Percentiles rank a stretch among this genome's conserved stretches.
These are phyloP conservation scores for Corylus avellana DNA, from an alignment of 306 rosid genomes.

Conservation along the genomic window DNA sequence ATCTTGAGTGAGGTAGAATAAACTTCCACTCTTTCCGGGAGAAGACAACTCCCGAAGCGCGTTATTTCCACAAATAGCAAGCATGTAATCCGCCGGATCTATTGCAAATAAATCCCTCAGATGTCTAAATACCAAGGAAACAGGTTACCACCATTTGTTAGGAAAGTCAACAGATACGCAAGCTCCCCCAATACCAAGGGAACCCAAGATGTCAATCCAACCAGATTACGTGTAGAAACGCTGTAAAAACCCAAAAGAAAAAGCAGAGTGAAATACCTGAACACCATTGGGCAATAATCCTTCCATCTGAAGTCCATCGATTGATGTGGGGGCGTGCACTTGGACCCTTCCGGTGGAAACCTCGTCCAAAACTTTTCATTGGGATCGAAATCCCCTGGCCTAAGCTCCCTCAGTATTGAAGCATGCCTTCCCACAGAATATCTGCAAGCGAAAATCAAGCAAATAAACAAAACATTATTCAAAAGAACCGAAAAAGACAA, in stretches of 20 bases:
- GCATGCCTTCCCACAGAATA: slow-evolving; percentile 53
- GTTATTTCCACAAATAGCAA: slow-evolving; percentile 55
- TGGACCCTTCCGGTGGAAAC: slow-evolving; percentile 56
- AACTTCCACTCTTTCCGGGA: slow-evolving; percentile 61
- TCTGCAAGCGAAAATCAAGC: slow-evolving; percentile 18
- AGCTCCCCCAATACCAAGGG: slow-evolving; percentile 27
- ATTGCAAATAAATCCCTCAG: slow-evolving; percentile 55
- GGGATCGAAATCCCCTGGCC: slow-evolving; percentile 50
- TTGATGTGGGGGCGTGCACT: slow-evolving; percentile 51
- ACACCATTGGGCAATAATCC: slow-evolving; percentile 54
- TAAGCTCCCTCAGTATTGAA: slow-evolving; percentile 37
- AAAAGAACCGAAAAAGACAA: not conserved
- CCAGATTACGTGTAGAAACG: not conserved
- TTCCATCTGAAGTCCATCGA: slow-evolving; percentile 57
- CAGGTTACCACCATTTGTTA: slow-evolving; percentile 36
- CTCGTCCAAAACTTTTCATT: slow-evolving; percentile 59
- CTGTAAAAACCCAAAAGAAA: not conserved
- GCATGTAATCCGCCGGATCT: slow-evolving; percentile 60
- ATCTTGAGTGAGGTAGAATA: slow-evolving; percentile 57
- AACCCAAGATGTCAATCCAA: slow-evolving; percentile 3
- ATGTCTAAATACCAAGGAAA: slow-evolving; percentile 43
- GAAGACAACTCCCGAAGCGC: slow-evolving; percentile 56
- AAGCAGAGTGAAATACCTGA: slow-evolving; percentile 35
- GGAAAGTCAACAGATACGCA: slow-evolving; percentile 24
- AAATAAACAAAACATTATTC: not conserved